A percentile compares a stretch with the other conserved stretches of the same genome.
phyloP scores from a whole-genome alignment of 345 rosid species.

The Combretum micranthum region DNA sequence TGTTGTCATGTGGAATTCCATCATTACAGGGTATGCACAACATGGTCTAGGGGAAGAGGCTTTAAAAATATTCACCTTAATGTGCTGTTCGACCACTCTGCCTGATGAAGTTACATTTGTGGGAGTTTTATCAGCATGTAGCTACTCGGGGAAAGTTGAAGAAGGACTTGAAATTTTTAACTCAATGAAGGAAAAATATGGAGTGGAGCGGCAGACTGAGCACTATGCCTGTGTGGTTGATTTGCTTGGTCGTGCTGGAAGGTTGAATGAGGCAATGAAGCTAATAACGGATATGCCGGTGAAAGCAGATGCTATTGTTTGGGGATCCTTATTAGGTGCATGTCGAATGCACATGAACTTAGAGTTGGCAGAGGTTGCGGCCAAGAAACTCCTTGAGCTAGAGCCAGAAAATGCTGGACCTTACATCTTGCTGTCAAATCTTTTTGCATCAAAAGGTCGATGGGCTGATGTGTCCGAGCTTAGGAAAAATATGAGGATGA shows the following conservation, averaged over 20 bases:
- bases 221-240: constrained; percentile 83
- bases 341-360: constrained; percentile 57
- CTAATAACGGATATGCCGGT: constrained; percentile 54
- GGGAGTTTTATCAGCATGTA: constrained; percentile 76
- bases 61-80: constrained; percentile 46
- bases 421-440: constrained; percentile 56
- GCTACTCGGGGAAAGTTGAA: constrained; percentile 57
- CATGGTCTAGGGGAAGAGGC: constrained; percentile 73
- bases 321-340: constrained; percentile 79
- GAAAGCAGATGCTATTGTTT: constrained; percentile 70
- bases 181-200: constrained; percentile 49
- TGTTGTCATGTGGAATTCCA: constrained; percentile 76
- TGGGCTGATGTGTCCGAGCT: constrained; percentile 55
- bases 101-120: constrained; percentile 71
- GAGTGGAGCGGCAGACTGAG: constrained; percentile 40
- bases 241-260: constrained; percentile 79
- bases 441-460: constrained; percentile 58
- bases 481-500: constrained; percentile 47
- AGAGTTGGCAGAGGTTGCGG: constrained; percentile 73
- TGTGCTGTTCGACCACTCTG: constrained; percentile 42
- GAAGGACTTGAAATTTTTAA: constrained; percentile 65
- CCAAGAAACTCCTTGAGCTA: constrained; percentile 46
- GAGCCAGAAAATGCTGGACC: constrained; percentile 75
- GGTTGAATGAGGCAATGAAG: constrained; percentile 52
- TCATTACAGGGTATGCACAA: constrained; percentile 66